phyloP scores from a whole-genome alignment of 352 stramenopile species.

The Discostella stelligera region DNA sequence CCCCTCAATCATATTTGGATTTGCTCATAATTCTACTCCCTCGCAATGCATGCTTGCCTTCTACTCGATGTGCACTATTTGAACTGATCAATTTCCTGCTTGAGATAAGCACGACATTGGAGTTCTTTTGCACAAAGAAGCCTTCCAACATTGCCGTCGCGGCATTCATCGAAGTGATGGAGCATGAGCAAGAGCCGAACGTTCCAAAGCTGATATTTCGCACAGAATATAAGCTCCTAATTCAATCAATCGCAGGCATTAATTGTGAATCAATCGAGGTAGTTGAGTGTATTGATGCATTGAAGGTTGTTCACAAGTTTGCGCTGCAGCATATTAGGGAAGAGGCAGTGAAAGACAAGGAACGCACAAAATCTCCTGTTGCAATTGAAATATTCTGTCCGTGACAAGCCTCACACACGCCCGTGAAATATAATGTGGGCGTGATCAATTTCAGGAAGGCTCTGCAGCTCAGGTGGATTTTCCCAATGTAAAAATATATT shows the following conservation, averaged over 20 bases:
- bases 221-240: slow-evolving; percentile 17
- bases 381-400: not conserved
- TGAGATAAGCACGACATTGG: slow-evolving; percentile 46
- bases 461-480: slow-evolving; percentile 68
- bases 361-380: not conserved
- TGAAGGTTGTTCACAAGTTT: slow-evolving; percentile 26
- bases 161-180: slow-evolving; percentile 56
- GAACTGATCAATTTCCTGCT: slow-evolving; percentile 50
- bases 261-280: slow-evolving; percentile 23
- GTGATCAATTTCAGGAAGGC: slow-evolving; percentile 71
- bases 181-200: slow-evolving; percentile 32
- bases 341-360: slow-evolving; percentile 6
- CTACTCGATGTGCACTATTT: slow-evolving; percentile 22
- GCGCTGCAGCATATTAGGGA: slow-evolving; percentile 17
- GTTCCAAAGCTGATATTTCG: slow-evolving; percentile 17
- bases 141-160: slow-evolving; percentile 53
- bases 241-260: slow-evolving; percentile 25
- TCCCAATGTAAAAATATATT: slow-evolving; percentile 62
- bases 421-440: slow-evolving; percentile 61
- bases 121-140: slow-evolving; percentile 48
- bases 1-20: slow-evolving; percentile 48
- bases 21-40: slow-evolving; percentile 49
- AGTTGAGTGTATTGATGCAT: slow-evolving; percentile 17
- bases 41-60: slow-evolving; percentile 14
- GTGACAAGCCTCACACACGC: not conserved